Evolutionary conservation across 768 basidiomycete species (phyloP).

Genomic region (Lactarius trivialis): DNA sequence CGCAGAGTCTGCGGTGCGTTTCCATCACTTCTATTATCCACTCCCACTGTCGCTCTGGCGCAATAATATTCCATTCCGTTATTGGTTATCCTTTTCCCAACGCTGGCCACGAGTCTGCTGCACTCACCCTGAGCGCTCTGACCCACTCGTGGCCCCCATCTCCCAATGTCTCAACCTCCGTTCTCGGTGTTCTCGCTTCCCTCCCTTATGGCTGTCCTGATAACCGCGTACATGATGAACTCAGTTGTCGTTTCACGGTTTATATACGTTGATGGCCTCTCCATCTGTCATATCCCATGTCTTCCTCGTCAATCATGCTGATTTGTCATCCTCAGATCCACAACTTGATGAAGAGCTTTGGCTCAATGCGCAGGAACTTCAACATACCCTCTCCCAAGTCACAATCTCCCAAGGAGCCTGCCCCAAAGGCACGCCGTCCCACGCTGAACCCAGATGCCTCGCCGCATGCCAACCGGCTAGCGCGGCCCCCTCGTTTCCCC

Average conservation of each 20-base stretch:
- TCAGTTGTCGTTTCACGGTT: background rate
- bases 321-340: slow-evolving; percentile 12
- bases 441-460: slow-evolving; percentile 37
- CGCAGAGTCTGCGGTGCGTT: slow-evolving; percentile 61
- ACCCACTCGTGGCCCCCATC: background rate
- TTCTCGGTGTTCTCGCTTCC: background rate
- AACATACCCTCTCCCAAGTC: slow-evolving; percentile 35
- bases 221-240: background rate
- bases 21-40: background rate
- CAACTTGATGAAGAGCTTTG: slow-evolving; percentile 55
- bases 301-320: background rate
- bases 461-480: slow-evolving; percentile 48
- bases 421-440: slow-evolving; percentile 38
- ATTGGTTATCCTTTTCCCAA: background rate
- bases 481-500: slow-evolving; percentile 60
- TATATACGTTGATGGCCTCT: background rate
- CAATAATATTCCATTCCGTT: background rate
- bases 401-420: slow-evolving; percentile 40
- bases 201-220: background rate
- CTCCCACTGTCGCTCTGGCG: background rate
- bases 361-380: slow-evolving; percentile 56
- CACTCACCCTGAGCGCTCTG: too few species aligned
- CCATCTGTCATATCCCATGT: background rate
- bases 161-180: background rate
- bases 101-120: background rate